Conservation (phyloP, 768 basidiomycete genomes). For the Suillus tomentosus region DNA sequence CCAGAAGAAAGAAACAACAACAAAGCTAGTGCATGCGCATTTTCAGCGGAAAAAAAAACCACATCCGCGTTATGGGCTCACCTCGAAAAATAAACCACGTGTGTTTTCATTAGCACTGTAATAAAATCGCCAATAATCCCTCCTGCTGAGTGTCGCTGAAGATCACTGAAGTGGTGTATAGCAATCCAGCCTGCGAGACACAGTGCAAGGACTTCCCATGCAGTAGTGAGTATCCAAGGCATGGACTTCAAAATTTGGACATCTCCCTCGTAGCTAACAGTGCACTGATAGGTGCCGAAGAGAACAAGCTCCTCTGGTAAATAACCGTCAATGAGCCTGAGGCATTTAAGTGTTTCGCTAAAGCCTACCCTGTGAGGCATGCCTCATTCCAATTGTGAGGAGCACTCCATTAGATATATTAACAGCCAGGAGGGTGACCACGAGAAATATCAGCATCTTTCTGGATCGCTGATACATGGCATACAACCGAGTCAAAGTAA, state of each 20-base stretch:
- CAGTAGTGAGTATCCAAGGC: neutral
- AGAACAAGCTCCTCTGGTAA: neutral
- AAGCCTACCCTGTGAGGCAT: neutral
- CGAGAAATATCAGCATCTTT: neutral
- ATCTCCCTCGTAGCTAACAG: neutral
- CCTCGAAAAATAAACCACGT: neutral
- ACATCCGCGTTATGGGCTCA: neutral
- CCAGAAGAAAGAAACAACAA: neutral
- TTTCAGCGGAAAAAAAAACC: neutral
- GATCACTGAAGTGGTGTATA: neutral
- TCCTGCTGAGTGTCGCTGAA: conserved; percentile 1
- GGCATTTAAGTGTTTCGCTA: neutral
- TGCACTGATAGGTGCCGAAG: conserved; percentile 3
- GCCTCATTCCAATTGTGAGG: neutral
- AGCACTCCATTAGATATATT: neutral
- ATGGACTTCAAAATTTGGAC: neutral
- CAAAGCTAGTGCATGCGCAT: neutral
- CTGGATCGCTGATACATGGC: conserved; percentile 5
- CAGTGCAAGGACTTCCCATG: neutral
- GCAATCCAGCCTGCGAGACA: neutral
- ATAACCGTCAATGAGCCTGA: neutral
- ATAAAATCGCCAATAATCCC: neutral
- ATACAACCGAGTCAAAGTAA: neutral
- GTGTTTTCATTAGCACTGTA: neutral
- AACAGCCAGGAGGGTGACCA: neutral